phyloP scores from a whole-genome alignment of 2,329 filamentous ascomycete genomes.

The Botrytis aclada region DNA sequence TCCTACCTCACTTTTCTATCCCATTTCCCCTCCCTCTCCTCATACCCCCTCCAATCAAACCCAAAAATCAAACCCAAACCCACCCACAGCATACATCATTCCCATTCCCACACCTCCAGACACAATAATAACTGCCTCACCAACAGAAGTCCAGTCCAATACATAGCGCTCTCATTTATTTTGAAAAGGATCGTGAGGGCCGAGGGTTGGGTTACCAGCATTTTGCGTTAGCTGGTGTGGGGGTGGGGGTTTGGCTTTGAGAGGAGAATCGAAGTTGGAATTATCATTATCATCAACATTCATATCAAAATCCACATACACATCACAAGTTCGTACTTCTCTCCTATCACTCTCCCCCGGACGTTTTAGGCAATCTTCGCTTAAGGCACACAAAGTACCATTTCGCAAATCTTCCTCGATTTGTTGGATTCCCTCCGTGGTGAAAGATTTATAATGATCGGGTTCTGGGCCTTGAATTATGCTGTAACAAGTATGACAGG shows the following conservation, averaged over 20 bases:
- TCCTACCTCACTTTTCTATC: not conserved
- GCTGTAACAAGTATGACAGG: not conserved
- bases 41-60: not conserved
- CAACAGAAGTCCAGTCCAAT: not conserved
- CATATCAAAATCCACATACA: too few relatives aligned
- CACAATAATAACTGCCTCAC: not conserved
- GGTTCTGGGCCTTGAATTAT: fast-evolving
- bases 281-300: too few relatives aligned
- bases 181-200: too few relatives aligned
- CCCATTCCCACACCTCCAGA: not conserved
- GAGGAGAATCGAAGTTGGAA: too few relatives aligned
- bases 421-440: not conserved
- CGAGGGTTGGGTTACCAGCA: too few relatives aligned
- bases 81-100: not conserved
- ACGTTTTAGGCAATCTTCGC: fast-evolving
- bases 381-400: not conserved
- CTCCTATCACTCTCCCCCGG: too few relatives aligned
- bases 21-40: not conserved
- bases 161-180: too few relatives aligned
- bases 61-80: not conserved
- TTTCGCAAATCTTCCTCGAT: not conserved
- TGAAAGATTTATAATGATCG: fast-evolving
- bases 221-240: too few relatives aligned
- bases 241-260: too few relatives aligned
- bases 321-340: too few relatives aligned